These are phyloP conservation scores for Aspergillus heteromorphus DNA, from an alignment of 495 filamentous ascomycete genomes.

Conservation along the genomic window DNA sequence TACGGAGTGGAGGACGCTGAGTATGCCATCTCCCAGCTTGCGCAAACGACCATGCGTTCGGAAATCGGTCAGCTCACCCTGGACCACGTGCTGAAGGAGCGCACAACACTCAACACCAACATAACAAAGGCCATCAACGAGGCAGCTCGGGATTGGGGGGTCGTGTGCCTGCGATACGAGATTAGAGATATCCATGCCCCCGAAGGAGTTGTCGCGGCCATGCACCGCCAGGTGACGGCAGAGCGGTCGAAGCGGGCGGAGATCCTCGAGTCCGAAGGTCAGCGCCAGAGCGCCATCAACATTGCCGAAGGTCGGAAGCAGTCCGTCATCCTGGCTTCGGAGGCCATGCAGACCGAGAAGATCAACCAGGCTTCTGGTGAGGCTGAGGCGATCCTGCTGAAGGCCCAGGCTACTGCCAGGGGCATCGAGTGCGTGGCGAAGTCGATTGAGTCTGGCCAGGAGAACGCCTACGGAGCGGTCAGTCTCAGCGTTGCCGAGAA, in stretches of 20 bases:
- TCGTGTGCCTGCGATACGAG: slow-evolving; percentile 93
- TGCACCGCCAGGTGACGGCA: slow-evolving; percentile 97
- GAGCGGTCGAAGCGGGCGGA: slow-evolving; percentile 95
- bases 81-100: slow-evolving; percentile 96
- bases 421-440: slow-evolving; percentile 83
- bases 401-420: slow-evolving; percentile 76
- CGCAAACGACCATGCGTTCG: slow-evolving; percentile 96
- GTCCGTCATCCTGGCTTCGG: slow-evolving; percentile 88
- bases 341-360: slow-evolving; percentile 83
- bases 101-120: slow-evolving; percentile 89
- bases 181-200: slow-evolving; percentile 98
- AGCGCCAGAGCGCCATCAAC: slow-evolving; percentile 94
- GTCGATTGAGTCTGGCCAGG: slow-evolving; percentile 63
- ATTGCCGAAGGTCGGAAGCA: slow-evolving; percentile 97
- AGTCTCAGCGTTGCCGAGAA: slow-evolving; percentile 90
- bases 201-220: slow-evolving; percentile 84
- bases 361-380: slow-evolving; percentile 91
- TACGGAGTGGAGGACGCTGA: slow-evolving; percentile 98
- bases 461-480: slow-evolving; percentile 73
- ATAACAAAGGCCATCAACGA: slow-evolving; percentile 98
- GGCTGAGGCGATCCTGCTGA: slow-evolving; percentile 84
- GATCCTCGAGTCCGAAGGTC: slow-evolving; percentile 93
- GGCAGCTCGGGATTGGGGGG: slow-evolving; percentile 92
- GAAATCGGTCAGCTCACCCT: slow-evolving; percentile 96
- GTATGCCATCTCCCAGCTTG: slow-evolving; percentile 96